Percentiles rank a stretch among this genome's conserved stretches.
Conservation (phyloP, 768 basidiomycete genomes). For the Nevesoporus exiguus region DNA sequence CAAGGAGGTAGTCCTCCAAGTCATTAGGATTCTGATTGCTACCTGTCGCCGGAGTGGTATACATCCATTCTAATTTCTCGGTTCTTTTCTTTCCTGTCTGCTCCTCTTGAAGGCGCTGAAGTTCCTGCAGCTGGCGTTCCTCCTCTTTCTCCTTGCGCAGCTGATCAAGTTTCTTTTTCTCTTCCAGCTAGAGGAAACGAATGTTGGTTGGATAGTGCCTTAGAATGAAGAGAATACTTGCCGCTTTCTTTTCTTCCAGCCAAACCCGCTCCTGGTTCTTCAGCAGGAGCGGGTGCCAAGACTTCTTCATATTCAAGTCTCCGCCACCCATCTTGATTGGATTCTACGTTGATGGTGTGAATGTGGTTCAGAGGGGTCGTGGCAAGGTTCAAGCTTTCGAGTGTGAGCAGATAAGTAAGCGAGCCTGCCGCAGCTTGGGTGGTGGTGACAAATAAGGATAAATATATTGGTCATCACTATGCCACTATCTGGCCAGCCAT, state of each 20-base stretch:
- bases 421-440: background rate
- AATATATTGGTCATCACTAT: background rate
- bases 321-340: constrained; percentile 91
- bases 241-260: constrained; percentile 97
- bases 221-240: constrained; percentile 37
- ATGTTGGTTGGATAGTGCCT: constrained; percentile 8
- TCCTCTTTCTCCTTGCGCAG: constrained; percentile 97
- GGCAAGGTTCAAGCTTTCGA: constrained; percentile 4
- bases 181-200: constrained; percentile 69
- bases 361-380: constrained; percentile 5
- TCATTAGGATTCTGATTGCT: constrained; percentile 83
- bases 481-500: background rate
- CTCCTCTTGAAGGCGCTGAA: constrained; percentile 92
- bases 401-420: background rate
- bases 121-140: constrained; percentile 92
- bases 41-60: constrained; percentile 95
- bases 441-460: background rate
- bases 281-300: constrained; percentile 97
- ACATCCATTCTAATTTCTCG: constrained; percentile 99
- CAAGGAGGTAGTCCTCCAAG: constrained; percentile 92
- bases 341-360: constrained; percentile 13
- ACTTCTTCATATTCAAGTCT: constrained; percentile 99
- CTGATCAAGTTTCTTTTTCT: constrained; percentile 97
- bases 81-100: constrained; percentile 92
- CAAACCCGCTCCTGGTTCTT: constrained; percentile 99